These are phyloP conservation scores for Cordyceps militaris DNA, from an alignment of 2,329 filamentous ascomycete genomes.

Conservation along the genomic window DNA sequence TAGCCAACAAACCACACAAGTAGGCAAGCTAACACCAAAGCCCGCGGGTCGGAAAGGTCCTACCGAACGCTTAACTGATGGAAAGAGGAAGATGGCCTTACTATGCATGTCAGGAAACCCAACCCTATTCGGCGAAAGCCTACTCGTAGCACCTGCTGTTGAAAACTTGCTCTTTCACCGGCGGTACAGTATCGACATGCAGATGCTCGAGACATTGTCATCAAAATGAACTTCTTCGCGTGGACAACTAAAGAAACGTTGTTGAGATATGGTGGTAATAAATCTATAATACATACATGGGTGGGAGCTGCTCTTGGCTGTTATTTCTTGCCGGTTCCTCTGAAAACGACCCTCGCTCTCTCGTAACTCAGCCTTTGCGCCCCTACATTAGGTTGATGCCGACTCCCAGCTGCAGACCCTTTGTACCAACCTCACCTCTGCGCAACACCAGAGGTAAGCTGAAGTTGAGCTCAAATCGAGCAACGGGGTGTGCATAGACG, in stretches of 20 bases:
- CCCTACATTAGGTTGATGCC: slow-evolving; percentile 86
- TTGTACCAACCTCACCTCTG: slow-evolving; percentile 77
- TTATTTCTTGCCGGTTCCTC: neutral
- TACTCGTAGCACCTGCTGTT: too few relatives aligned
- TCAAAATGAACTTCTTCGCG: neutral
- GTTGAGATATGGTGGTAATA: neutral
- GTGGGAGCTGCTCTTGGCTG: neutral
- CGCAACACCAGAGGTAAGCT: slow-evolving; percentile 76
- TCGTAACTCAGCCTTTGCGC: neutral
- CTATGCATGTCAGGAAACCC: too few relatives aligned
- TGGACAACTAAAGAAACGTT: neutral
- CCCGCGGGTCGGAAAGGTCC: too few relatives aligned
- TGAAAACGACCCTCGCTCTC: neutral
- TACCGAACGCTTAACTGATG: too few relatives aligned
- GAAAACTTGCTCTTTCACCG: too few relatives aligned
- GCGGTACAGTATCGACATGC: neutral
- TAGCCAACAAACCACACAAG: too few relatives aligned
- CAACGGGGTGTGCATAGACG: slow-evolving; percentile 90
- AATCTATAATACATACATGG: slow-evolving; percentile 3
- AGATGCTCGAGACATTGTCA: neutral
- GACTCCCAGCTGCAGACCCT: slow-evolving; percentile 91
- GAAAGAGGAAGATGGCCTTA: too few relatives aligned
- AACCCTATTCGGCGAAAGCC: too few relatives aligned
- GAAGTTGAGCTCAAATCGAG: slow-evolving; percentile 93
- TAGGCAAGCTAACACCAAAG: too few relatives aligned